phyloP scores from a whole-genome alignment of 2,329 filamentous ascomycete genomes.

The Penicillium sp. region DNA sequence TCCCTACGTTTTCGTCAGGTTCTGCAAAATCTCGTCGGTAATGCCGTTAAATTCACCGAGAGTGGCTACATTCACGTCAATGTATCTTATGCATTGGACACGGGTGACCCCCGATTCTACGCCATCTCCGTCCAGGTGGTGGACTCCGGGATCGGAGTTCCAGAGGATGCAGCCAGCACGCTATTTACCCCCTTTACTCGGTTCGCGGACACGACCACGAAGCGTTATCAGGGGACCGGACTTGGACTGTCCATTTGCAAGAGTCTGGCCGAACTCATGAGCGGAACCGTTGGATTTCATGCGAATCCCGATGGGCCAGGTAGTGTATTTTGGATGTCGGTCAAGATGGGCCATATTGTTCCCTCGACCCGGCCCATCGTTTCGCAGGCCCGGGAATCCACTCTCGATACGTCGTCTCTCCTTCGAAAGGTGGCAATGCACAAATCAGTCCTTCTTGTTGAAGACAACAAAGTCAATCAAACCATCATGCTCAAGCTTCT shows the following conservation, averaged over 20 bases:
- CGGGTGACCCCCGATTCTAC: constrained; percentile 39
- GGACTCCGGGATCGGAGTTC: constrained; percentile 54
- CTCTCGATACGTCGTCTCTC: constrained; percentile 23
- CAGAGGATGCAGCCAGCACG: constrained; percentile 41
- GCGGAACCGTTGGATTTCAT: constrained; percentile 48
- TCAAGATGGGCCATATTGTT: constrained; percentile 39
- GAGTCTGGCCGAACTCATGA: constrained; percentile 54
- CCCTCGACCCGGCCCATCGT: constrained; percentile 26
- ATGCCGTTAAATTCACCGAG: constrained; percentile 61
- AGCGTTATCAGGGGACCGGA: constrained; percentile 54
- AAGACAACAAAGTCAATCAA: constrained; percentile 44
- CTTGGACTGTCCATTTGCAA: constrained; percentile 57
- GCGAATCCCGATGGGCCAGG: constrained; percentile 46
- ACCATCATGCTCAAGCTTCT: constrained; percentile 40
- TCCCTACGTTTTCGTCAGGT: constrained; percentile 59
- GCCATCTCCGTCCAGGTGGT: constrained; percentile 50
- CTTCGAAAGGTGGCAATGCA: constrained; percentile 38
- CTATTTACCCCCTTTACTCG: constrained; percentile 57
- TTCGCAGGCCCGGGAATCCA: constrained; percentile 7
- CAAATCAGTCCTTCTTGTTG: constrained; percentile 42
- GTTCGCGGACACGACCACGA: constrained; percentile 51
- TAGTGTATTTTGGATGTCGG: constrained; percentile 53
- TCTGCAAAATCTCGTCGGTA: constrained; percentile 58
- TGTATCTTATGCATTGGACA: constrained; percentile 40
- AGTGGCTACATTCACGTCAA: constrained; percentile 49